Evolutionary conservation across 116 monocot species (phyloP), one percentile per base, ranked within the genome.

Genomic region (Posidonia oceanica): DNA sequence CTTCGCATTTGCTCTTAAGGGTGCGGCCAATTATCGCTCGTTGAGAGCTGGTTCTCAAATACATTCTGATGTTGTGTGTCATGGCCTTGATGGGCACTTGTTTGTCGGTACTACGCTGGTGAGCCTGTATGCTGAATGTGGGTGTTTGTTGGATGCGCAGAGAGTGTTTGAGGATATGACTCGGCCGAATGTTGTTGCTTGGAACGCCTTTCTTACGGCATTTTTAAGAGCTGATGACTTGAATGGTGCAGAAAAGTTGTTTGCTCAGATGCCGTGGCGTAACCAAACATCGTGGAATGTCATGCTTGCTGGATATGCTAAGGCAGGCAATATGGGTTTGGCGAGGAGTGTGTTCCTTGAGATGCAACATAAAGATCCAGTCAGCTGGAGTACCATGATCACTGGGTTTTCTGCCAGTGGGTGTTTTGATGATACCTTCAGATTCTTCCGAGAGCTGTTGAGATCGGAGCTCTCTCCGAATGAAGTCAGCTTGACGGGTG

Each of bases 381-480:
- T 84, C n/a, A 84, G 81, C 14, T 87, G 87, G 87, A 87, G 75
- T 68, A 87, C 87, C 12, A 82, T 87, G 79, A 79, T 87, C 29
- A 22, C 69, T 18, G 87, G 82, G 36, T 75, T 81, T 22, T 67
- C 79, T 14, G 61, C 64, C 3, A 57, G 80, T 54, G 75, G 84
- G 0, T 36, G 67, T 63, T 77, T 84, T 44, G 58, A 72, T 14
- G 75, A 79, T 41, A 76, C 79, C 3, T 77, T 79, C 58, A 38
- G 61, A 5, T 70, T 84, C 39, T 83, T 83, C 55, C 52, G 58
- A 53, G 78, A 81, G 36, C 68, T 69, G 54, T 56, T 81, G 59
- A 57, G 69, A 22, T 61, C 63, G 52, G 73, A 78, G 3, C 21
- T 66, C 13, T 52, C 44, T 42, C 87, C 80, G 3, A 86, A 86